Percentiles rank a stretch among this genome's conserved stretches.
These are phyloP conservation scores for Fusarium albidum DNA, from an alignment of 2,329 filamentous ascomycete genomes.

Conservation along the genomic window DNA sequence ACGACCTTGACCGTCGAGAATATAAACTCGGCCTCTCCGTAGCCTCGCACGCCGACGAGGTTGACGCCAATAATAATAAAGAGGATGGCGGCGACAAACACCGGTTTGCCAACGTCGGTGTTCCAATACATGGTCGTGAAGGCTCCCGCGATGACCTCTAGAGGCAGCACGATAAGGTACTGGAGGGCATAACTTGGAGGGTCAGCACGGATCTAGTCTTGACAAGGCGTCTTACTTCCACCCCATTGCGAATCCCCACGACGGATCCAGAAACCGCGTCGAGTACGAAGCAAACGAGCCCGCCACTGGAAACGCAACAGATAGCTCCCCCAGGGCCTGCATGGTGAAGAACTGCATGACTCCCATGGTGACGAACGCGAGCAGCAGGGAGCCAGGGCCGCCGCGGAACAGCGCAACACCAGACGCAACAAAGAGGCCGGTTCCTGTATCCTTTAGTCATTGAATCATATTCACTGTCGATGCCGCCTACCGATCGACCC, in stretches of 20 bases:
- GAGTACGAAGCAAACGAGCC: constrained; percentile 93
- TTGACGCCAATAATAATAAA: constrained; percentile 80
- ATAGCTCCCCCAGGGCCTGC: constrained; percentile 89
- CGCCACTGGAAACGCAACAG: constrained; percentile 87
- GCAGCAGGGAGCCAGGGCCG: constrained; percentile 78
- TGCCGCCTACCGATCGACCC: constrained; percentile 79
- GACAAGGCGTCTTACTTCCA: constrained; percentile 75
- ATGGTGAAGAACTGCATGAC: constrained; percentile 91
- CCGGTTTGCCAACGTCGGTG: constrained; percentile 66
- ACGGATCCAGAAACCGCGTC: constrained; percentile 91
- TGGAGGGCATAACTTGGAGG: constrained; percentile 76
- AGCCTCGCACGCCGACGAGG: constrained; percentile 84
- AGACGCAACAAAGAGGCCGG: constrained; percentile 88
- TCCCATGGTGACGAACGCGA: constrained; percentile 80
- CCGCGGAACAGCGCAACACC: constrained; percentile 74
- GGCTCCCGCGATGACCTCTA: constrained; percentile 87
- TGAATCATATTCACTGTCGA: too few species aligned
- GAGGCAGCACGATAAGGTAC: constrained; percentile 83
- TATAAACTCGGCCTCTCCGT: constrained; percentile 88
- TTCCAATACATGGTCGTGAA: constrained; percentile 87
- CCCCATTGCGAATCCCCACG: constrained; percentile 94
- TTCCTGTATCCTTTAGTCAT: constrained; percentile 63
- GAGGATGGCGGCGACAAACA: constrained; percentile 86
- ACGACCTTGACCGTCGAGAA: constrained; percentile 87
- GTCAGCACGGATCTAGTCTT: constrained; percentile 1